Conservation (phyloP, 345 rosid genomes). For the Euclidium syriacum region DNA sequence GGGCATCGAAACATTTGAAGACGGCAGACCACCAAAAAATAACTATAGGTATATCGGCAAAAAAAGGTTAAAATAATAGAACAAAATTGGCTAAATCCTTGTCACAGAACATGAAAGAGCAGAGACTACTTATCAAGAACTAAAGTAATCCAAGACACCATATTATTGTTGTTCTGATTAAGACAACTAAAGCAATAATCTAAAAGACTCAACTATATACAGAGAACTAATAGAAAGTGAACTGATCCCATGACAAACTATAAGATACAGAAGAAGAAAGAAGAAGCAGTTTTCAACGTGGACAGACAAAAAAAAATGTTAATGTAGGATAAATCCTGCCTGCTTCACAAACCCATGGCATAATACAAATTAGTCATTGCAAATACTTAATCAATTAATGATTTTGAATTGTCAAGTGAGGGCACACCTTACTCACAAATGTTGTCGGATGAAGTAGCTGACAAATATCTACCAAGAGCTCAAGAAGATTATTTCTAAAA, state of each 20-base stretch:
- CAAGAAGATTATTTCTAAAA: slow-evolving; percentile 80
- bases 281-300: not conserved
- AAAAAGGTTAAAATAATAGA: not conserved
- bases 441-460: slow-evolving; percentile 63
- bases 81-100: not conserved
- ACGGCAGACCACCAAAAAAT: slow-evolving; percentile 57
- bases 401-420: slow-evolving; percentile 20
- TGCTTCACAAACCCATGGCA: no score
- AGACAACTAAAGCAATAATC: not conserved
- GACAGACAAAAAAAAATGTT: not conserved
- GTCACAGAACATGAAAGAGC: slow-evolving; percentile 9
- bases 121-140: slow-evolving; percentile 2
- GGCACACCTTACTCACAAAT: slow-evolving; percentile 69
- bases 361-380: not conserved
- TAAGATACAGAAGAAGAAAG: not conserved
- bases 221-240: not conserved
- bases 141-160: slow-evolving; percentile 2
- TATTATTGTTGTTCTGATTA: not conserved
- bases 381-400: not conserved
- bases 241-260: not conserved
- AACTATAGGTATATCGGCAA: slow-evolving; percentile 39
- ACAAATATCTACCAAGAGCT: slow-evolving; percentile 85
- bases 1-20: slow-evolving; percentile 49
- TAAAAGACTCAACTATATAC: not conserved
- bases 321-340: not conserved